Conservation (phyloP, 306 rosid species). For the Morella rubra region DNA sequence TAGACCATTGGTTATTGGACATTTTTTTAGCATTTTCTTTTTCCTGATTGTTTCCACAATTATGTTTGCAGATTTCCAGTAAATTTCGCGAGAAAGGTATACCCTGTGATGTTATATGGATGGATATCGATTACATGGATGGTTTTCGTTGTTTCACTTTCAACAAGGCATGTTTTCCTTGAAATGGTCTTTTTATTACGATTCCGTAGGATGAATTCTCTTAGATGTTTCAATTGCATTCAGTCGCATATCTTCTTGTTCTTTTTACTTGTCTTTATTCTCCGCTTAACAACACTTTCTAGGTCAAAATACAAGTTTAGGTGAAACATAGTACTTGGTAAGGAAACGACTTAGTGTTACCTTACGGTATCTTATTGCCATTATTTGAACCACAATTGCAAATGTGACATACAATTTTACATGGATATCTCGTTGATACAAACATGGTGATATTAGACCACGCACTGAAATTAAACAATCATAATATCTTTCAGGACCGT, state of each 20-base stretch:
- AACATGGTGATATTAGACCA: no score
- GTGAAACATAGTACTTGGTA: background rate
- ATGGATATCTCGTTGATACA: no score
- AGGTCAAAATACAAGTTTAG: background rate
- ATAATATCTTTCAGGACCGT: slow-evolving; percentile 56
- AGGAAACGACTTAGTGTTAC: no score
- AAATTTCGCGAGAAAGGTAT: slow-evolving; percentile 67
- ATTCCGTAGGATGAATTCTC: slow-evolving; percentile 7
- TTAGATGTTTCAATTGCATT: background rate
- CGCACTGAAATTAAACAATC: slow-evolving; percentile 15
- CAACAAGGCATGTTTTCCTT: slow-evolving; percentile 53
- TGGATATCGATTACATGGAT: slow-evolving; percentile 97
- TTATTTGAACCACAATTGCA: no score
- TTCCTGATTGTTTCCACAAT: slow-evolving; percentile 23
- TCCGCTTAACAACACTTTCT: background rate
- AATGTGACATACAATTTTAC: background rate
- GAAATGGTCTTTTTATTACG: background rate
- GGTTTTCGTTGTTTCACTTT: slow-evolving; percentile 92
- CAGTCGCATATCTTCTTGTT: background rate
- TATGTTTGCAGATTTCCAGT: slow-evolving; percentile 61
- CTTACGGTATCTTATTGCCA: no score
- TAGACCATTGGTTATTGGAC: background rate
- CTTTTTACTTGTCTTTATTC: background rate
- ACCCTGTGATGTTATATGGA: slow-evolving; percentile 94
- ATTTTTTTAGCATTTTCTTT: slow-evolving; percentile 3